Evolutionary conservation across 352 stramenopile genomes (phyloP), one percentile per base, ranked within the genome.

Genomic region (Halophytophthora batemanensis): DNA sequence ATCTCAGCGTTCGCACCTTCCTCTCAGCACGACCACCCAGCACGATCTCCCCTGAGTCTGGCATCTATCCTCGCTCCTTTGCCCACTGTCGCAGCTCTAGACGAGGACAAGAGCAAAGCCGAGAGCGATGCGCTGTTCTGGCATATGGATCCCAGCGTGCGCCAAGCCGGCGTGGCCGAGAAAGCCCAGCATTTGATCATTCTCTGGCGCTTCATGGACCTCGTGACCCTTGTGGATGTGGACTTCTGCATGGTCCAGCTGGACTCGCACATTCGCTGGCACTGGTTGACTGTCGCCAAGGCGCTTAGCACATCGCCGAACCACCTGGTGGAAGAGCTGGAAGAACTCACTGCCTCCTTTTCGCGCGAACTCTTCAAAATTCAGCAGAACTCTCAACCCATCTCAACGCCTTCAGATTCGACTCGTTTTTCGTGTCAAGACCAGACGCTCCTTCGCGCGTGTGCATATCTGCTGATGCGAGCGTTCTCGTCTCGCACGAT

Each of bases 401-500:
- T 13, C 3, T 14, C 15, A 13, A 38, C 33, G 6, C 11, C 11
- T 17, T 13, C 11, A 14, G 15, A 38, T 38, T 6, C 33, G 11
- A 38, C 3, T 13, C 3, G 15, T 14, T 5, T 38, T 38, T 17
- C 33, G 11, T 14, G 11, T 38, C 34, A 50, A 3, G 22, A 19
- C 6, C 13, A 12, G 12, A 28, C 45, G 15, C 41, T 39, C 3
- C 17, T 54, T 35, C 54, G 34, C 23, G 18, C 40, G n/a, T 40
- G 23, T 0, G 45, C 28, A 28, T 25, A 57, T 39, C 45, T 68
- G 18, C 60, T 68, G 48, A n/a, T 62, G 18, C 49, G 49, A 2
- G 40, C 50, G 4, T 12, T 58, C 18, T 53, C 40, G 38, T 59
- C 46, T 15, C 36, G 34, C 8, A 31, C 25, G 7, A 19, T 60